Base-by-base conservation (phyloP, 2,329 filamentous ascomycete species). In the Xylariomycetidae sp. region DNA sequence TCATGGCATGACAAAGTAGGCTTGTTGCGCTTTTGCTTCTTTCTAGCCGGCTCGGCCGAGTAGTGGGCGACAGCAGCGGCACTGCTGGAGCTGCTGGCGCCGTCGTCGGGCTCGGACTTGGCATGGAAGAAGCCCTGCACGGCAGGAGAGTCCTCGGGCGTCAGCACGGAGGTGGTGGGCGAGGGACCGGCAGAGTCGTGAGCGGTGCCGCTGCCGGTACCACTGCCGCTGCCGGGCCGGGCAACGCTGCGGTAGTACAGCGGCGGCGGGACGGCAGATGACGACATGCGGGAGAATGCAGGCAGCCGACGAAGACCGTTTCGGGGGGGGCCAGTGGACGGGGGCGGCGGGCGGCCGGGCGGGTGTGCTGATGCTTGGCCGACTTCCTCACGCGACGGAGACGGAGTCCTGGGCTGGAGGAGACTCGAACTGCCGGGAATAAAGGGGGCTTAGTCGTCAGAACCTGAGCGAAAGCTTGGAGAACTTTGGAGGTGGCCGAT, bases 1-100 rank as follows among this genome's bases (percentile, higher is more conserved):
- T 87, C 82, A 41, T 79, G 74, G 50, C 85, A 89, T 30, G 81
- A 86, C 42, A 89, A 55, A 1, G 84, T 89, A 4, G 85, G 85
- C 58, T 90, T 90, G 61, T 90, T 90, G 29, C 85, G 76, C 64
- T 84, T 88, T 63, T 89, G 84, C 61, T 83, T 86, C 65, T 84
- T 85, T 57, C 64, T 71, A 9, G 63, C 53, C n/a, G 65, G 69
- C 26, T 64, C 48, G 25, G 40, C 30, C n/a, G 37, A 49, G 9
- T 43, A 41, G 20, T 40, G 36, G 31, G 42, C 43, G 36, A 37
- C 41, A 32, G 47, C 43, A 31, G 37, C 44, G 26, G 10, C 15
- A 7, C 26, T 29, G 19, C 41, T 43, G 3, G 42, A 45, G 27
- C 40, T 39, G 35, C 49, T 52, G 31, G 42, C 44, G 29, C 45